phyloP scores from a whole-genome alignment of 805 yeast genomes.

The Saturnispora galanensis region DNA sequence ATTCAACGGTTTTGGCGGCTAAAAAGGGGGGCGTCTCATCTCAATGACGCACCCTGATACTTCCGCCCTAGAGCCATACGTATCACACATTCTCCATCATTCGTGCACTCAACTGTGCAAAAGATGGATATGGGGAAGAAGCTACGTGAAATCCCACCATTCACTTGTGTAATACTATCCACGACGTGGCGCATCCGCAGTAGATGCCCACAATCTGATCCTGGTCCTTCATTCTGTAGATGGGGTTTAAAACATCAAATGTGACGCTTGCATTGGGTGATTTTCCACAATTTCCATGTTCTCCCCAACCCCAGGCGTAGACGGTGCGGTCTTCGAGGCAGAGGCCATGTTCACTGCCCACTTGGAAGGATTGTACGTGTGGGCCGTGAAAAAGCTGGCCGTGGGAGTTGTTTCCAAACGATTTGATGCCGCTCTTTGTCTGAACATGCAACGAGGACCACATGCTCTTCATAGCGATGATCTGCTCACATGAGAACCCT shows the following conservation, averaged over 20 bases:
- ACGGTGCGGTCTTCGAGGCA: conserved; percentile 30
- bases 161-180: conserved; percentile 29
- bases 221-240: conserved; percentile 17
- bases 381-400: conserved; percentile 41
- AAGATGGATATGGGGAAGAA: conserved; percentile 77
- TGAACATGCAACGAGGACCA: conserved; percentile 70
- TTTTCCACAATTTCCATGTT: conserved; percentile 89
- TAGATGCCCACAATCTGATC: conserved; percentile 27
- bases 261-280: conserved; percentile 24
- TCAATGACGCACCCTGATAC: conserved; percentile 34
- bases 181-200: conserved; percentile 64
- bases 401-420: conserved; percentile 71
- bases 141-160: conserved; percentile 48
- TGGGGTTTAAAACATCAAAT: conserved; percentile 28
- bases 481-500: neutral
- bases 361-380: conserved; percentile 16
- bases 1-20: conserved; percentile 3
- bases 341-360: conserved; percentile 88
- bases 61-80: conserved; percentile 51
- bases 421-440: conserved; percentile 22
- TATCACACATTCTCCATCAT: conserved; percentile 80
- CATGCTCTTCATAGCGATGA: conserved; percentile 39
- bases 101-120: conserved; percentile 28
- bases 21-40: neutral
- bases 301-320: conserved; percentile 96